Evolutionary conservation across 306 rosid species (phyloP), one percentile per base, ranked within the genome.

Genomic region (Cajanus cajan): DNA sequence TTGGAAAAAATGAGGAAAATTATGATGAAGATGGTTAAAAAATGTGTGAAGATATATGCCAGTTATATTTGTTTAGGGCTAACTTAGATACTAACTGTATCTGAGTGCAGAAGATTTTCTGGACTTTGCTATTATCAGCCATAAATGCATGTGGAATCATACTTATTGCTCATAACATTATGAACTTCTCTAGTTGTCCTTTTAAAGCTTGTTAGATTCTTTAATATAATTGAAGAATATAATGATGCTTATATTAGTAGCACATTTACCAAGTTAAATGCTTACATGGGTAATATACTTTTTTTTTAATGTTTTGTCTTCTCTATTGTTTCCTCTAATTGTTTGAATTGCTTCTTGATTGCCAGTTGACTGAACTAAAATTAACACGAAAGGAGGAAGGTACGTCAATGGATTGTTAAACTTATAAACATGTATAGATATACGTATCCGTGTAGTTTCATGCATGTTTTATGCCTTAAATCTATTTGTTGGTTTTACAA

Each of bases 291-390:
- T 69, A 11, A 28, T 50, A 18, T 15, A 55, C 19, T 22, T 31
- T 62, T 28, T 74, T 3, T 16, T 44, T 12, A 4, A 5, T n/a
- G 64, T 59, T 63, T 70, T 80, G 0, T 37, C 58, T 63, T 74
- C 73, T 51, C n/a, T 34, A 36, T 75, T 37, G 39, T 78, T 86
- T 39, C 41, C 34, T 36, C 61, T 47, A 36, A 76, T 61, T 64
- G 45, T 70, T 28, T 75, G 52, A 25, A 45, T 73, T 45, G 66
- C 77, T 71, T 62, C 52, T 69, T 51, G 72, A n/a, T n/a, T n/a
- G n/a, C n/a, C n/a, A n/a, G n/a, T n/a, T n/a, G n/a, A n/a, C n/a
- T n/a, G n/a, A n/a, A n/a, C n/a, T n/a, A n/a, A n/a, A n/a, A n/a
- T n/a, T n/a, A n/a, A n/a, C n/a, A n/a, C n/a, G n/a, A n/a, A n/a